A percentile compares a stretch with the other conserved stretches of the same genome.
Evolutionary conservation across 805 yeast species (phyloP).

Genomic region (Maudiozyma bulderi): DNA sequence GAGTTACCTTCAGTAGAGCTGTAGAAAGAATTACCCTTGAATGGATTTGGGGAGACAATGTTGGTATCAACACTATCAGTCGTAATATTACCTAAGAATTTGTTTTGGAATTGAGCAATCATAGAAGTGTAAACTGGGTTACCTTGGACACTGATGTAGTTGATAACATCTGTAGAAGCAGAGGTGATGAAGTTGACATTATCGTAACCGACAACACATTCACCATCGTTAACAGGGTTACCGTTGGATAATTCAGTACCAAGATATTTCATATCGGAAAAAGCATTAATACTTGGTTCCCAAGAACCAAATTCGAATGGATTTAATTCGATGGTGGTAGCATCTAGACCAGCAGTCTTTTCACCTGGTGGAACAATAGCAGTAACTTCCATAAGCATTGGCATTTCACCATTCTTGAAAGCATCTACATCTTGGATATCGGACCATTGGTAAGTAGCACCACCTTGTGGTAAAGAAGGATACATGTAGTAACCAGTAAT

Average conservation of each 20-base stretch:
- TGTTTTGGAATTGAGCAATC: conserved; percentile 30
- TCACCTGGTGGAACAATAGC: conserved; percentile 58
- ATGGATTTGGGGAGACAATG: conserved; percentile 65
- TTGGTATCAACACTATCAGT: conserved; percentile 56
- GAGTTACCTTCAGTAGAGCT: conserved; percentile 20
- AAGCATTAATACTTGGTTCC: conserved; percentile 65
- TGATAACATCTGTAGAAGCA: conserved; percentile 73
- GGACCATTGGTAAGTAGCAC: conserved; percentile 54
- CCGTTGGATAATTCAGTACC: conserved; percentile 63
- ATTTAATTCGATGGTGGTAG: conserved; percentile 54
- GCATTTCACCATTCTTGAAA: conserved; percentile 55
- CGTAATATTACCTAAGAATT: conserved; percentile 38
- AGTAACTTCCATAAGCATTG: conserved; percentile 57
- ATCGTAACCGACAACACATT: conserved; percentile 63
- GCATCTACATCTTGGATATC: conserved; percentile 50
- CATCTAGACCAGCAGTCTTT: conserved; percentile 45
- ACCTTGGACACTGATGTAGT: conserved; percentile 50
- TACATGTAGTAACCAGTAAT: conserved; percentile 65
- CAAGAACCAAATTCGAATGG: conserved; percentile 78
- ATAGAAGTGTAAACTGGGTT: conserved; percentile 35
- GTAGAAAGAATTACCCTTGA: conserved; percentile 34
- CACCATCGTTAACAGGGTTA: conserved; percentile 32
- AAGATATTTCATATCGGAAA: conserved; percentile 55
- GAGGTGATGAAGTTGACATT: conserved; percentile 76
- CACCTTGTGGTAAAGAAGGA: conserved; percentile 46